Percentiles rank a stretch among this genome's conserved stretches.
phyloP scores from a whole-genome alignment of 108 stramenopile species.

The Cyclotella baltica region DNA sequence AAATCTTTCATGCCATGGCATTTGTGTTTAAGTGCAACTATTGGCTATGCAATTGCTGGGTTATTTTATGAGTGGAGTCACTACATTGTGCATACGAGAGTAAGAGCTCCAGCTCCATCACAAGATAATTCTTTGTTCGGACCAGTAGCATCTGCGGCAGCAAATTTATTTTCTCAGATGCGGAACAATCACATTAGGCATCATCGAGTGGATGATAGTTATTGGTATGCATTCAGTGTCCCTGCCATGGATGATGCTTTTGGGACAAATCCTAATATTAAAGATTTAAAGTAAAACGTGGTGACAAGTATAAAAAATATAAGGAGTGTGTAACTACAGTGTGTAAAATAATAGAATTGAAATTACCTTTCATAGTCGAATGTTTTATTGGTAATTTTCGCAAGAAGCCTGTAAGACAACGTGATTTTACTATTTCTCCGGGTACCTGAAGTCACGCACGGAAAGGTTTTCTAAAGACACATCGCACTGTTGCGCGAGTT shows the following conservation, averaged over 20 bases:
- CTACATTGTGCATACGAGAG: conserved; percentile 76
- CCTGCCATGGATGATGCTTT: conserved; percentile 71
- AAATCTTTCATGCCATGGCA: conserved; percentile 55
- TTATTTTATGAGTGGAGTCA: conserved; percentile 78
- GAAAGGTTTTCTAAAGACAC: too few species aligned
- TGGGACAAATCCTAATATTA: conserved; percentile 66
- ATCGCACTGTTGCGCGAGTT: too few species aligned
- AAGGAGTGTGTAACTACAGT: too few species aligned
- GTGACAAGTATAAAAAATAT: not conserved
- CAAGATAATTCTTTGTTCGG: not conserved
- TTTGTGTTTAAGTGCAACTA: conserved; percentile 56
- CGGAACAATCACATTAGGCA: conserved; percentile 73
- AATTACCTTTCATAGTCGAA: too few species aligned
- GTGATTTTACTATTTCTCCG: too few species aligned
- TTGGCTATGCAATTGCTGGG: conserved; percentile 68
- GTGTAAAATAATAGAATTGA: too few species aligned
- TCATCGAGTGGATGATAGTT: conserved; percentile 58
- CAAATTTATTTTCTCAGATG: conserved; percentile 40
- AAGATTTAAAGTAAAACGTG: not conserved
- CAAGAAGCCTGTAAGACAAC: too few species aligned
- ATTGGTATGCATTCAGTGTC: conserved; percentile 75
- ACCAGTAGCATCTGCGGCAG: not conserved
- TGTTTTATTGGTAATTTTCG: too few species aligned
- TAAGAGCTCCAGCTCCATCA: conserved; percentile 38
- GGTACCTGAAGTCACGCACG: too few species aligned